Conservation (phyloP, 768 basidiomycete genomes). For the Psilocybe subaeruginosa region DNA sequence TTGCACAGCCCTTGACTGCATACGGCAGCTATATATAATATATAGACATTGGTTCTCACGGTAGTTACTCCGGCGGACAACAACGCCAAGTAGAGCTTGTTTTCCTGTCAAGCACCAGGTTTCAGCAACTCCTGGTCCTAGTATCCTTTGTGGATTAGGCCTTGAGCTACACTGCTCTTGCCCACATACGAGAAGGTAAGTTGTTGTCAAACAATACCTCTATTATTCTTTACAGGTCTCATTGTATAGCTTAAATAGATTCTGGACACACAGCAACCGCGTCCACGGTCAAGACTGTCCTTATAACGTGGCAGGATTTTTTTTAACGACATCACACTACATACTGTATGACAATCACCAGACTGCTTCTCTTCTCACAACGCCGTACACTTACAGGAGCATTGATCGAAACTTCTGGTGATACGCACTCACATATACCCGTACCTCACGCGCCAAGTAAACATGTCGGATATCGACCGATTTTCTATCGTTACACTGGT, state of each 20-base stretch:
- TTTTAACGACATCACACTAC: too few species aligned
- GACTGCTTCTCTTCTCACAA: neutral
- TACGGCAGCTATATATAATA: too few species aligned
- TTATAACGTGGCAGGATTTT: too few species aligned
- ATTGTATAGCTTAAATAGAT: neutral
- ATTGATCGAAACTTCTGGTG: neutral
- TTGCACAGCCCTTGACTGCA: neutral
- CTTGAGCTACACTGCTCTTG: neutral
- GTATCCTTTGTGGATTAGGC: neutral
- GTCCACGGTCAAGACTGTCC: too few species aligned
- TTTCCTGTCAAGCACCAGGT: neutral
- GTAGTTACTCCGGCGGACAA: neutral
- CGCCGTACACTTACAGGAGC: neutral
- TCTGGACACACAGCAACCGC: too few species aligned
- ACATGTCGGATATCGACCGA: slow-evolving; percentile 45
- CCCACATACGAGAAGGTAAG: neutral
- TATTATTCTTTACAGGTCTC: neutral
- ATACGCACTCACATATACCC: slow-evolving; percentile 4
- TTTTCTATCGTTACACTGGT: slow-evolving; percentile 55
- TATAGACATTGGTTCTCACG: neutral
- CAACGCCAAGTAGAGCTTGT: too few species aligned
- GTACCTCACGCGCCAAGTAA: neutral
- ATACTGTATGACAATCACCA: neutral
- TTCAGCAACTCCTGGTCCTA: neutral
- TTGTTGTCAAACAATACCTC: neutral